Evolutionary conservation across 1,139 yeast species (phyloP).

Genomic region (Debaryomycetaceae sp.): DNA sequence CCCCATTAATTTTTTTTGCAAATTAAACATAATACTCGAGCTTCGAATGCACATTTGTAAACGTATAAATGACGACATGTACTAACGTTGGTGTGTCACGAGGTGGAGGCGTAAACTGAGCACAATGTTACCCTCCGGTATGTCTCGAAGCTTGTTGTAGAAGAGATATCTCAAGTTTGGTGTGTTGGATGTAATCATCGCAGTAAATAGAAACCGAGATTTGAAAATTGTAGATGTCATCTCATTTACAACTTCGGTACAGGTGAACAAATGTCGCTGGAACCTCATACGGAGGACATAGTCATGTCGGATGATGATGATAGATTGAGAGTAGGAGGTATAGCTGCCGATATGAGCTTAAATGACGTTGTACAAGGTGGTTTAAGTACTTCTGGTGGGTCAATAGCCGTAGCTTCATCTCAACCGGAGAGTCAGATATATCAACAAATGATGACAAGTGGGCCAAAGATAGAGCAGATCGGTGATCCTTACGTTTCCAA

Average conservation of each 20-base stretch:
- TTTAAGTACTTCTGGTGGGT: neutral
- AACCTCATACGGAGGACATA: neutral
- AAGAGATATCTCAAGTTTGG: neutral
- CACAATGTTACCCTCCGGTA: too few relatives aligned
- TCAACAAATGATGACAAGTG: neutral
- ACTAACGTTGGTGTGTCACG: neutral
- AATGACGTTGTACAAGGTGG: neutral
- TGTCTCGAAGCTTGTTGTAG: neutral
- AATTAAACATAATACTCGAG: neutral
- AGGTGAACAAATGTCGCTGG: neutral
- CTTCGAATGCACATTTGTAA: too few relatives aligned
- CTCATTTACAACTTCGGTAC: neutral
- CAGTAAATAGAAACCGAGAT: neutral
- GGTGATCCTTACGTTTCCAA: neutral
- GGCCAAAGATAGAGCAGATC: neutral
- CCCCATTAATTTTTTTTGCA: slow-evolving; percentile 17
- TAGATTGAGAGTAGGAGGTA: neutral
- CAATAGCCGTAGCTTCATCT: neutral
- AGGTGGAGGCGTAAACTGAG: neutral
- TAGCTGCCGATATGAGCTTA: neutral
- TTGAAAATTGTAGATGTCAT: neutral
- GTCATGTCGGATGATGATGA: neutral
- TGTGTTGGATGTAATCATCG: neutral
- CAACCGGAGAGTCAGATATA: neutral
- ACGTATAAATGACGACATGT: too few relatives aligned